Conservation (phyloP, 305 asterid species). For the Fraxinus sp. region DNA sequence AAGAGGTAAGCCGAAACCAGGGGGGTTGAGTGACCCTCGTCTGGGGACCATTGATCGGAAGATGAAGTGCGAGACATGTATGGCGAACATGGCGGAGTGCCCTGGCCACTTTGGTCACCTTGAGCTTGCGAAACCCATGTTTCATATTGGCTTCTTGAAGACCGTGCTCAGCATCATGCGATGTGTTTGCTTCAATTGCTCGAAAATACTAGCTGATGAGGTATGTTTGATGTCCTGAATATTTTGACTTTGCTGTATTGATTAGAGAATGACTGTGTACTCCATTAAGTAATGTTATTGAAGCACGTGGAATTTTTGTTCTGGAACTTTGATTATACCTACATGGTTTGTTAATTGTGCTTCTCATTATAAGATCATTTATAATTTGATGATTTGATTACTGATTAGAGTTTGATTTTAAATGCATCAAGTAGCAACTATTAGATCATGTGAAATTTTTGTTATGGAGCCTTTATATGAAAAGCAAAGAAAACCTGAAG, state of each 20-base stretch:
- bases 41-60: slow-evolving; percentile 93
- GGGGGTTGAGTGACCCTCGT: slow-evolving; percentile 87
- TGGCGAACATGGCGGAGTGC: slow-evolving; percentile 97
- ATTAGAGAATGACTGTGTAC: background rate
- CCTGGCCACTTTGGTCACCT: slow-evolving; percentile 98
- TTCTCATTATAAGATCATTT: background rate
- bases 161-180: slow-evolving; percentile 78
- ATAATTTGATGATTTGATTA: background rate
- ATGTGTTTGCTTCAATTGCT: slow-evolving; percentile 90
- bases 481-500: background rate
- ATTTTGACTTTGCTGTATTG: slow-evolving; percentile 2
- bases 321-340: background rate
- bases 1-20: slow-evolving; percentile 89
- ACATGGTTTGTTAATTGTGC: background rate
- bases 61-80: slow-evolving; percentile 96
- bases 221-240: slow-evolving; percentile 37
- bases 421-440: background rate
- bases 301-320: background rate
- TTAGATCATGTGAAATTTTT: background rate
- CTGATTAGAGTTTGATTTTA: background rate
- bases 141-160: slow-evolving; percentile 89
- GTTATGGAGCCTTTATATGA: background rate
- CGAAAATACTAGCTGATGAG: slow-evolving; percentile 88
- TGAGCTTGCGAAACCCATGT: slow-evolving; percentile 99
- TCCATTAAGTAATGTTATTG: background rate